Percentiles rank a stretch among this genome's conserved stretches.
These are phyloP conservation scores for Streptanthus diversifolius DNA, from an alignment of 345 rosid genomes.

Conservation along the genomic window DNA sequence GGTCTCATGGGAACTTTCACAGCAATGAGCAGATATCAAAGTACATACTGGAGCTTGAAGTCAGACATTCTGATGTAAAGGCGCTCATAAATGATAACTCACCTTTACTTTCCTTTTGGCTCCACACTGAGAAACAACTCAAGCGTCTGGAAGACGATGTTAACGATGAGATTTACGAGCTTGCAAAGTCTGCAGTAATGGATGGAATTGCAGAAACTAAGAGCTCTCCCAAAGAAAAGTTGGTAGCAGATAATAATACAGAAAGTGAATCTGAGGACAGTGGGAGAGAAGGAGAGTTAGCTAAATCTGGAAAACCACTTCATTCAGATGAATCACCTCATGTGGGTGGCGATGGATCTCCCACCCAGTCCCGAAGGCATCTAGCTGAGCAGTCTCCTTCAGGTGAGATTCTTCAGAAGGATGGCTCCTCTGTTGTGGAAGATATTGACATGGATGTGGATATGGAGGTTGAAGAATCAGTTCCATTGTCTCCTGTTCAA, in stretches of 20 bases:
- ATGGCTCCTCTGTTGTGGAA: constrained; percentile 40
- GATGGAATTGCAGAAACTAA: constrained; percentile 44
- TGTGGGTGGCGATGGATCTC: constrained; percentile 27
- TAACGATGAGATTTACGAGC: constrained; percentile 61
- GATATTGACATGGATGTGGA: constrained; percentile 95
- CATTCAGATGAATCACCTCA: constrained; percentile 29
- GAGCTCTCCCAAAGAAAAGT: constrained; percentile 33
- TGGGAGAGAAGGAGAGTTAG: constrained; percentile 24
- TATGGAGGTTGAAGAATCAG: constrained; percentile 89
- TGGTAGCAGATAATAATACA: constrained; percentile 21
- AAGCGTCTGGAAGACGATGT: constrained; percentile 59
- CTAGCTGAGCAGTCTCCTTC: constrained; percentile 32
- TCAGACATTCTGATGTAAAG: constrained; percentile 76
- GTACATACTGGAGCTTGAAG: constrained; percentile 65
- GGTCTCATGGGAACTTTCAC: constrained; percentile 51
- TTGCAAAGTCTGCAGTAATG: constrained; percentile 58
- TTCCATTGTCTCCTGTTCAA: constrained; percentile 24
- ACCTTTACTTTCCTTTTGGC: constrained; percentile 74
- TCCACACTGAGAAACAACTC: constrained; percentile 70
- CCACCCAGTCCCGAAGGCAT: constrained; percentile 34
- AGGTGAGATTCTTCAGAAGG: constrained; percentile 34
- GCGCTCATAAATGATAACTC: constrained; percentile 54
- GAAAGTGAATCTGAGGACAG: constrained; percentile 39
- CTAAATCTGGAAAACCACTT: constrained; percentile 33
- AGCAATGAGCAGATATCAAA: constrained; percentile 51